These are phyloP conservation scores for Gossypium davidsonii DNA, from an alignment of 441 rosid genomes.

Conservation along the genomic window DNA sequence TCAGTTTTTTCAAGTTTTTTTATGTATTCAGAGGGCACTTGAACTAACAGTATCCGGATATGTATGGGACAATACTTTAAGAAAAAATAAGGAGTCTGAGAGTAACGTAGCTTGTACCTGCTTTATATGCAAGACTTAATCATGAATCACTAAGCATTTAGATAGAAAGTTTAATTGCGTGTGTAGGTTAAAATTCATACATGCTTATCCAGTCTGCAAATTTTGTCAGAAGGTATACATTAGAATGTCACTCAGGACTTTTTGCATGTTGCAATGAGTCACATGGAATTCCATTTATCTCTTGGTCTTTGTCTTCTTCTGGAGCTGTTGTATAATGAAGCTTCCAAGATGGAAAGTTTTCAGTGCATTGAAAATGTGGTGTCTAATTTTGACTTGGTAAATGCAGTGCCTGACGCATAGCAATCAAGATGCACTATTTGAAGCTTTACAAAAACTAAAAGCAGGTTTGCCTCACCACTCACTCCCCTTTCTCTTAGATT, in stretches of 20 bases:
- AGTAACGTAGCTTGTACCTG: background rate
- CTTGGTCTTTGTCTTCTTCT: background rate
- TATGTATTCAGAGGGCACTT: too few relatives aligned
- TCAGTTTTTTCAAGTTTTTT: too few relatives aligned
- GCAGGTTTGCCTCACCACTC: slow-evolving; percentile 40
- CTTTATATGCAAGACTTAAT: background rate
- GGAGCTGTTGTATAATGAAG: background rate
- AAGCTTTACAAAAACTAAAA: slow-evolving; percentile 73
- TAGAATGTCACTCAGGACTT: background rate
- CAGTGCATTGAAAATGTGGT: background rate
- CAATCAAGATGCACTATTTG: slow-evolving; percentile 45
- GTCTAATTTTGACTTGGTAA: slow-evolving; percentile 13
- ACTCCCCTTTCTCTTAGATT: background rate
- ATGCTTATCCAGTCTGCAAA: background rate
- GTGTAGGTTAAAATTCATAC: background rate
- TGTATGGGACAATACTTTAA: background rate
- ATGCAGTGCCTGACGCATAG: slow-evolving; percentile 44
- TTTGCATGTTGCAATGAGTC: background rate
- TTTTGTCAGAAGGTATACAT: background rate
- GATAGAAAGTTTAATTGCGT: background rate
- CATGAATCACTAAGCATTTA: background rate
- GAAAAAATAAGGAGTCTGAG: background rate
- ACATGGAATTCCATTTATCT: background rate
- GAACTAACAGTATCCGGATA: background rate
- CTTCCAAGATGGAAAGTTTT: background rate